Base-by-base conservation (phyloP, 345 rosid genomes). In the Pugionium dolabratum region DNA sequence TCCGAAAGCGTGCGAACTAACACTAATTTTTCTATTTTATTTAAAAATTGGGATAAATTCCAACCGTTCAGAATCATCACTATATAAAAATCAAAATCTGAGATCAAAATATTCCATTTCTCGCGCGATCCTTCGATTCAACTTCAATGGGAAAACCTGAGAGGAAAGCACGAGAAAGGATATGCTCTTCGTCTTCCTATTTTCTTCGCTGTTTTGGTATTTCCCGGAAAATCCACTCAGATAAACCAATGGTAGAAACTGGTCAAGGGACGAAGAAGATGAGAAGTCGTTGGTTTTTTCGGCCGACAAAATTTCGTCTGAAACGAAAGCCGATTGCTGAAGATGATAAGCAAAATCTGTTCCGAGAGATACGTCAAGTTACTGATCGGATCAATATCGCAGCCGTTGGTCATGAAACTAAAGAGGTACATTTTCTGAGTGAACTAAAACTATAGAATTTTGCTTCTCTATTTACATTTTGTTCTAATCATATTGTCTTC, bases 171-270 rank as follows among this genome's bases (percentile, higher is more conserved):
- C 65, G 34, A 40, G 53, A 69, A 50, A 59, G 61, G 49, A 4
- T 26, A 39, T 37, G 45, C 48, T 70, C 67, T 54, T 60, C 56
- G 9, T 44, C 60, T 30, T 35, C 64, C 8, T 65, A 64, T 48
- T 66, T 84, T 50, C 72, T 81, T 4, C 47, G 78, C 2, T 84
- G 85, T 59, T 82, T 86, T 37, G 84, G 88, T 5, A 59, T 76
- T n/a, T 72, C 82, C 18, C 5, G 68, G 35, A 74, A 66, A 35
- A 53, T 37, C 7, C 76, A 75, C 2, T 34, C 74, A 1, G 42
- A 31, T 11, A 57, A 67, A 54, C 60, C 1, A 37, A 59, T 3
- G 1, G 29, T 59, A 28, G 66, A 72, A 5, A 2, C 30, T 8
- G 47, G 31, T 1, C 66, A 52, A 7, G 77, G 18, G 18, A 18